Conservation (phyloP, 1,284 basidiomycete genomes). For the Wallemia mellicola region DNA sequence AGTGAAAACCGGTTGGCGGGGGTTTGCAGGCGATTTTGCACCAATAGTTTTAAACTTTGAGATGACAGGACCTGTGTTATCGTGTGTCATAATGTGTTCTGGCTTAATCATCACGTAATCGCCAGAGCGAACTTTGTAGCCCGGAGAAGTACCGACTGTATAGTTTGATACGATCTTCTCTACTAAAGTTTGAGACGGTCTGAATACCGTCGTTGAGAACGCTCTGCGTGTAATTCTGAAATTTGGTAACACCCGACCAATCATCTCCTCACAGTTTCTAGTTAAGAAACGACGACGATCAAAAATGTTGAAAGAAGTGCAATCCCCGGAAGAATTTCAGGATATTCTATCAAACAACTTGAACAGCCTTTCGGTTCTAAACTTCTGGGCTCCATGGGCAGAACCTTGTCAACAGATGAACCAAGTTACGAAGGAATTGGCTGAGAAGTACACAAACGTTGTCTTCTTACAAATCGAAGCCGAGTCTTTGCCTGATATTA, state of each 20-base stretch:
- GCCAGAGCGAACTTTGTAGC: conserved; percentile 46
- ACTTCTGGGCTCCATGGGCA: conserved; percentile 83
- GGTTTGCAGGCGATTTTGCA: conserved; percentile 54
- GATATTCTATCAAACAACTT: conserved; percentile 41
- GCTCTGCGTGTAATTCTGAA: neutral
- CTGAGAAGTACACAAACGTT: conserved; percentile 34
- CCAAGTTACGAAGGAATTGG: conserved; percentile 34
- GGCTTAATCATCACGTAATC: conserved; percentile 99
- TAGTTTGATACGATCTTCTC: conserved; percentile 97
- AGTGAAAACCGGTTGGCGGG: conserved; percentile 70
- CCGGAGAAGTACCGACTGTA: conserved; percentile 54
- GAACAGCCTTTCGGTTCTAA: conserved; percentile 45
- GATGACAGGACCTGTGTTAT: conserved; percentile 94
- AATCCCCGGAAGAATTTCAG: conserved; percentile 40
- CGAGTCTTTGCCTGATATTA: conserved; percentile 56
- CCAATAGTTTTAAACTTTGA: conserved; percentile 93
- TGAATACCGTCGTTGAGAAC: too few species aligned
- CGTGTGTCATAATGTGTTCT: conserved; percentile 89
- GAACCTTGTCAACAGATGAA: conserved; percentile 69
- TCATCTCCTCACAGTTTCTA: neutral
- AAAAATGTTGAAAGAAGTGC: neutral
- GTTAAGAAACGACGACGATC: neutral
- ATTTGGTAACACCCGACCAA: neutral
- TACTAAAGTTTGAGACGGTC: conserved; percentile 72
- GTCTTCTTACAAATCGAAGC: conserved; percentile 79